Evolutionary conservation across 2,329 filamentous ascomycete species (phyloP).

Genomic region (Sphaerulina vaccinii): DNA sequence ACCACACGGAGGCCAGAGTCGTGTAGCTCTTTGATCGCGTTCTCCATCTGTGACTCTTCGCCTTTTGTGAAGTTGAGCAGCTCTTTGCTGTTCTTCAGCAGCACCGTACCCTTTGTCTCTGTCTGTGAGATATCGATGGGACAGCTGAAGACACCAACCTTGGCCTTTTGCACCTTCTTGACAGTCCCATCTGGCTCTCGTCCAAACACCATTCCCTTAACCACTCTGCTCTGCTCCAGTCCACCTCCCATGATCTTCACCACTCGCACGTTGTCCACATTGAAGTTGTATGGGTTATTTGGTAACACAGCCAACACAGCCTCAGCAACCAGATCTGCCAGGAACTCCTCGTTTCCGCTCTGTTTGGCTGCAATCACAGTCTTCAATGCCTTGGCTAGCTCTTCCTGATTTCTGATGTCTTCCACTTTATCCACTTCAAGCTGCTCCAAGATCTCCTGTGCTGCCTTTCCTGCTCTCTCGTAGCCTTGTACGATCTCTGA

Average conservation of each 20-base stretch:
- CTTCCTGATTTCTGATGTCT: constrained; percentile 74
- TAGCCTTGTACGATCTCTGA: constrained; percentile 95
- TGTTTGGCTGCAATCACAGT: constrained; percentile 98
- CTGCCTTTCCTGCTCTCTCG: constrained; percentile 88
- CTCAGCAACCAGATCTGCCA: constrained; percentile 84
- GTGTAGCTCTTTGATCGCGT: constrained; percentile 88
- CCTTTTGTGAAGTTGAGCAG: constrained; percentile 99
- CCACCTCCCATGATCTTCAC: constrained; percentile 99
- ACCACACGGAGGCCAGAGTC: constrained; percentile 91
- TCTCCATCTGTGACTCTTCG: constrained; percentile 88
- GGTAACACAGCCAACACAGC: constrained; percentile 82
- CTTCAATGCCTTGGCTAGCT: constrained; percentile 91
- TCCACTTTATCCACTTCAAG: constrained; percentile 87
- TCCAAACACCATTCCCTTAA: constrained; percentile 98
- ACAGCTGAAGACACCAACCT: constrained; percentile 96
- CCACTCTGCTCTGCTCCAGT: constrained; percentile 87
- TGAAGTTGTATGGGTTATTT: constrained; percentile 94
- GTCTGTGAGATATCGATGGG: constrained; percentile 94
- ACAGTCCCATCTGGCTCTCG: constrained; percentile 86
- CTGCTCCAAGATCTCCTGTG: constrained; percentile 75
- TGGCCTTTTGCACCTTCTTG: constrained; percentile 89
- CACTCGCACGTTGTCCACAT: constrained; percentile 97
- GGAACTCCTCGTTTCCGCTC: constrained; percentile 84
- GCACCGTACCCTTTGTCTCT: constrained; percentile 96
- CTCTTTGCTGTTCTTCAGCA: constrained; percentile 95